phyloP scores from a whole-genome alignment of 257 asterid species.

The Jacaranda mimosifolia region DNA sequence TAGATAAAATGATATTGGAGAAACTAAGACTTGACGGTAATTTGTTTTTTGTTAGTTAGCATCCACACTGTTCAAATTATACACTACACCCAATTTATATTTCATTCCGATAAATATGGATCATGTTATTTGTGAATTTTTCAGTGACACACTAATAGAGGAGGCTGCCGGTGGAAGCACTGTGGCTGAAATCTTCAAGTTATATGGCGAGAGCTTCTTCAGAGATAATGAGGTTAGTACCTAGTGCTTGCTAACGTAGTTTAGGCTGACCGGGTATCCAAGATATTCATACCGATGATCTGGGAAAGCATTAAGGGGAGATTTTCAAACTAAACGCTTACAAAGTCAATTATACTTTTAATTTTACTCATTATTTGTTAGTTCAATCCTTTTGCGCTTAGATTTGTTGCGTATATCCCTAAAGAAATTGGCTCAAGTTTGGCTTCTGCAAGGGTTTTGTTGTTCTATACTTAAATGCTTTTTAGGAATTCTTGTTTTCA shows the following conservation, averaged over 20 bases:
- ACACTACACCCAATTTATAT: background rate
- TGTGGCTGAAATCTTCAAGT: slow-evolving; percentile 80
- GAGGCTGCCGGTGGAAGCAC: slow-evolving; percentile 69
- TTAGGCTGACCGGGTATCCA: too few relatives aligned
- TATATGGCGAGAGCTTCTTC: slow-evolving; percentile 76
- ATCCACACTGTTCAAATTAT: background rate
- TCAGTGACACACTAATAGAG: slow-evolving; percentile 79
- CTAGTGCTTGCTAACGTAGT: too few relatives aligned
- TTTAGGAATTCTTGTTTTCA: background rate
- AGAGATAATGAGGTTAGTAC: slow-evolving; percentile 79
- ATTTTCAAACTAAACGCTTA: background rate
- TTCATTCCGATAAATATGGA: background rate
- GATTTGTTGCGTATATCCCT: background rate
- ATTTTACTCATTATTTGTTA: background rate
- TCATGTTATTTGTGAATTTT: slow-evolving; percentile 38
- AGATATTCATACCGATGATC: too few relatives aligned
- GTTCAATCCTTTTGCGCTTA: background rate
- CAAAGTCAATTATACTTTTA: too few relatives aligned
- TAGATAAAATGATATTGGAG: background rate
- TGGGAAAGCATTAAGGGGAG: background rate
- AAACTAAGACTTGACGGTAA: background rate
- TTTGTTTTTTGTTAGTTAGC: slow-evolving; percentile 16
- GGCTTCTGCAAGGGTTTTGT: background rate
- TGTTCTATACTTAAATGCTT: background rate
- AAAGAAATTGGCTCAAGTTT: background rate